Conservation (phyloP, 768 basidiomycete species). For the Leccinum obscurum region DNA sequence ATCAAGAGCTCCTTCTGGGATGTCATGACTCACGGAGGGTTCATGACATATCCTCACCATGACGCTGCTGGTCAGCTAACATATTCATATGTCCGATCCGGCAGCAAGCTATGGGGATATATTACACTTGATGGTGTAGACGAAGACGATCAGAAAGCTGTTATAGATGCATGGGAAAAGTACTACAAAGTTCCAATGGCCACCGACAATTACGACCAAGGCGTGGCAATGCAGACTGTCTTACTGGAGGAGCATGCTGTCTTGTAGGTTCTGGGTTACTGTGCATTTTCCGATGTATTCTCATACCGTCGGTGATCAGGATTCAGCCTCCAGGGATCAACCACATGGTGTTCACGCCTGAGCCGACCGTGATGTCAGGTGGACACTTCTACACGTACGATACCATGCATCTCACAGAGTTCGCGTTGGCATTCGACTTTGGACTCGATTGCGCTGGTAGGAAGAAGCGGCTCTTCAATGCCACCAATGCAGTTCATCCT, state of each 20-base stretch:
- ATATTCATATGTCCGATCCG: neutral
- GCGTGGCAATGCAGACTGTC: neutral
- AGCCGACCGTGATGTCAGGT: neutral
- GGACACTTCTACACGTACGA: neutral
- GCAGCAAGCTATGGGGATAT: neutral
- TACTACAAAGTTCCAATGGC: neutral
- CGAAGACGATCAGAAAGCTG: neutral
- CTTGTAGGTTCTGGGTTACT: neutral
- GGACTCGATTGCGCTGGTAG: neutral
- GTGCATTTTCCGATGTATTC: too few species aligned
- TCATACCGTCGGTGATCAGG: too few species aligned
- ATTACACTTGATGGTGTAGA: neutral
- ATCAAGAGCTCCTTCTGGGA: neutral
- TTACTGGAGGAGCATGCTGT: neutral
- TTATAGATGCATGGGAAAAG: neutral
- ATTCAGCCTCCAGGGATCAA: neutral
- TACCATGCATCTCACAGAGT: neutral
- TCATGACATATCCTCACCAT: neutral
- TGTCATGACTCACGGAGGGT: neutral
- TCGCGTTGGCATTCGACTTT: neutral
- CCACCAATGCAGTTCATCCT: neutral
- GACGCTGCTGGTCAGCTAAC: neutral
- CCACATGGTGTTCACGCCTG: neutral
- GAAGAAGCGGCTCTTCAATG: neutral
- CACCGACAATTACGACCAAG: neutral